These are phyloP conservation scores for Sporisorium reilianum DNA, from an alignment of 1,284 basidiomycete genomes.

Conservation along the genomic window DNA sequence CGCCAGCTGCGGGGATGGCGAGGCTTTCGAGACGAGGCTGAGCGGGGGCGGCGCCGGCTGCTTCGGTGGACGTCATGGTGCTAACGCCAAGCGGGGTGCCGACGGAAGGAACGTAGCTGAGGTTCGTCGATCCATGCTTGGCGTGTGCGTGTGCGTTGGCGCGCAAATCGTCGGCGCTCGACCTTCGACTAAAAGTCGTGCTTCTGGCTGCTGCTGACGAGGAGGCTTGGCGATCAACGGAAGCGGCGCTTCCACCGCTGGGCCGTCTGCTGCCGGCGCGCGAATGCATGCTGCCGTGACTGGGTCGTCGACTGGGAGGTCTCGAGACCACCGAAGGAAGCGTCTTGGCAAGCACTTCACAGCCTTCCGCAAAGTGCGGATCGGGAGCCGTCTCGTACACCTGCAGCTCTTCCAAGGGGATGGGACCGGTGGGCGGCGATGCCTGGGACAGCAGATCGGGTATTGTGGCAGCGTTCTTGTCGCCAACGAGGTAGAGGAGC, in stretches of 20 bases:
- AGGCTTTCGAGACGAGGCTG: slow-evolving; percentile 27
- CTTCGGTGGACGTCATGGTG: slow-evolving; percentile 43
- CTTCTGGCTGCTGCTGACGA: slow-evolving; percentile 8
- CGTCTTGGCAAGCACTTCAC: slow-evolving; percentile 47
- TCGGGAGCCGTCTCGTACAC: slow-evolving; percentile 63
- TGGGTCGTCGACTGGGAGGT: slow-evolving; percentile 39
- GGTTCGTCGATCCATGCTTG: slow-evolving; percentile 13
- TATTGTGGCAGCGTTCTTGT: slow-evolving; percentile 59
- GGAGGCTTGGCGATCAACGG: slow-evolving; percentile 14
- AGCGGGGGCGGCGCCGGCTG: not conserved
- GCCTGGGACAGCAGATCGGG: slow-evolving; percentile 49
- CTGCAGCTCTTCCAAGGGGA: slow-evolving; percentile 52
- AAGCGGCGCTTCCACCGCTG: slow-evolving; percentile 31
- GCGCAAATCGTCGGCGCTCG: slow-evolving; percentile 23
- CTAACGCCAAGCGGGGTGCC: slow-evolving; percentile 45
- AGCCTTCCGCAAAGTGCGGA: slow-evolving; percentile 48
- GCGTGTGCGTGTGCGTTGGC: slow-evolving; percentile 4
- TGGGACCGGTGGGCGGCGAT: slow-evolving; percentile 29
- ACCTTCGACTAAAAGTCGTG: slow-evolving; percentile 28
- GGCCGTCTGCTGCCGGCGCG: slow-evolving; percentile 35
- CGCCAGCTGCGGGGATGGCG: slow-evolving; percentile 16
- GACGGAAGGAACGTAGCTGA: slow-evolving; percentile 41
- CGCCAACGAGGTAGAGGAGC: slow-evolving; percentile 63
- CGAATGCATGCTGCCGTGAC: slow-evolving; percentile 32
- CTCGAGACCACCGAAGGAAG: slow-evolving; percentile 45